These are phyloP conservation scores for Acanthamoeba royreba DNA, from an alignment of 208 protist genomes.

Conservation along the genomic window DNA sequence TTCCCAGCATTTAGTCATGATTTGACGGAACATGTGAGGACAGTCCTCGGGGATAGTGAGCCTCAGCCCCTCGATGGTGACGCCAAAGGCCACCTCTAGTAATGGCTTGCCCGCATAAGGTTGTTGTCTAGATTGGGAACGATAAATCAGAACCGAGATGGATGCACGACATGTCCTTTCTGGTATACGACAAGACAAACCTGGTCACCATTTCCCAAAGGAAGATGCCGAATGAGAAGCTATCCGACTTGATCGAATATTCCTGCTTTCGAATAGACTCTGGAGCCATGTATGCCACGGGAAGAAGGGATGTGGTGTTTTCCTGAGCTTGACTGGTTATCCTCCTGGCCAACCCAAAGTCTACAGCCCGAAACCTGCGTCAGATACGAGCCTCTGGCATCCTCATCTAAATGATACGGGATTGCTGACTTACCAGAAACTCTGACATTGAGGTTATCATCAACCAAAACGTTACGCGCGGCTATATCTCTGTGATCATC, in stretches of 20 bases:
- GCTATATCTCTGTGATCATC: too few relatives aligned
- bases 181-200: too few relatives aligned
- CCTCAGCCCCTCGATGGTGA: neutral
- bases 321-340: neutral
- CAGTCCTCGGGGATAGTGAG: neutral
- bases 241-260: neutral
- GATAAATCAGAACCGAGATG: too few relatives aligned
- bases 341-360: neutral
- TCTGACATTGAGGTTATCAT: neutral
- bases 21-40: neutral
- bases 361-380: neutral
- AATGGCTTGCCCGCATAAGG: neutral
- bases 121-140: too few relatives aligned
- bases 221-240: neutral
- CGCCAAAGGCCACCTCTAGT: neutral
- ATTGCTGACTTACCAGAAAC: neutral
- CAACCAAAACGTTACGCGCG: neutral
- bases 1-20: neutral
- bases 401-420: neutral
- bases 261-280: neutral
- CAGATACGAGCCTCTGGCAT: neutral
- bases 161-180: too few relatives aligned
- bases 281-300: neutral
- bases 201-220: neutral
- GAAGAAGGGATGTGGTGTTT: neutral